Conservation (phyloP, 345 rosid species). For the Sisymbrium irio region DNA sequence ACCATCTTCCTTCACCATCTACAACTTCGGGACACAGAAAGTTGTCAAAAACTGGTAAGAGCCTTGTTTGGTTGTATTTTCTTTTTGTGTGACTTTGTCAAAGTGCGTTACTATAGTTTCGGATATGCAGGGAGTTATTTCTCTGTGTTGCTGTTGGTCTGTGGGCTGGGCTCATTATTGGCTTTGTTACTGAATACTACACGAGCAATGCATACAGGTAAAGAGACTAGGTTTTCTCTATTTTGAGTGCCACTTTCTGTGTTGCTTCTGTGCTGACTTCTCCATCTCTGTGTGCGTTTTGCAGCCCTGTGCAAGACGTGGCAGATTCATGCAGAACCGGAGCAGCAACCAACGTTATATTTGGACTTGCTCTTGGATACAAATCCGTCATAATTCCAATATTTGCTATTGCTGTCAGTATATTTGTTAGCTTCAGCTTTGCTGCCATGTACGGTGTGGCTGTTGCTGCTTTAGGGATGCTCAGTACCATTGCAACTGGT, state of each 20-base stretch:
- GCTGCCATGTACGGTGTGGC: slow-evolving; percentile 90
- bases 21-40: slow-evolving; percentile 61
- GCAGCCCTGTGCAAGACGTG: slow-evolving; percentile 97
- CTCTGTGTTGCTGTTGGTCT: slow-evolving; percentile 68
- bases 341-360: slow-evolving; percentile 82
- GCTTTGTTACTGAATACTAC: slow-evolving; percentile 69
- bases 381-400: slow-evolving; percentile 85
- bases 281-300: background rate
- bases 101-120: background rate
- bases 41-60: slow-evolving; percentile 64
- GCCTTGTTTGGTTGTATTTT: background rate
- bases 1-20: slow-evolving; percentile 61
- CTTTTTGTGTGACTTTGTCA: background rate
- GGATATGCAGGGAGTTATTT: slow-evolving; percentile 56
- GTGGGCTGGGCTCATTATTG: slow-evolving; percentile 73
- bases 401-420: slow-evolving; percentile 68
- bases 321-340: slow-evolving; percentile 97
- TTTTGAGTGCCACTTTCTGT: background rate
- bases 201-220: slow-evolving; percentile 80
- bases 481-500: slow-evolving; percentile 80
- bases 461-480: slow-evolving; percentile 79
- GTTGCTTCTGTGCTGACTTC: background rate
- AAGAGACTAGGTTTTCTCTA: background rate
- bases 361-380: slow-evolving; percentile 87
- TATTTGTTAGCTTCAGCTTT: slow-evolving; percentile 75